Evolutionary conservation across 768 basidiomycete species (phyloP), one percentile per base, ranked within the genome.

Genomic region (Pulveroboletus sp.): DNA sequence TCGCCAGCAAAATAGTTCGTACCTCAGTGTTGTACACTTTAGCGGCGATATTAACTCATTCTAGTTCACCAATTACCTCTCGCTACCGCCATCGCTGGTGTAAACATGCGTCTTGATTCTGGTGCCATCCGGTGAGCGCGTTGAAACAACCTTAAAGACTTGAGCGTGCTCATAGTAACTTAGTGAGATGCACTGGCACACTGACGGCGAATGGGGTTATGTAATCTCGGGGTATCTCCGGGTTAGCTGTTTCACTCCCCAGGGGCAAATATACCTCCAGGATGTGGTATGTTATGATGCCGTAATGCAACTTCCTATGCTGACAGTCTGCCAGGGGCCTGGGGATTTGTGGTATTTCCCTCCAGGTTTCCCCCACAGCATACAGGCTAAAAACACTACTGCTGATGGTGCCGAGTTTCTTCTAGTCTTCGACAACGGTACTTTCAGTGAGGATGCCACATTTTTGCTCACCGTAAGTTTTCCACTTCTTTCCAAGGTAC

Each of bases 321-420:
- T 69, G 24, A 62, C 24, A 2, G 10, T 10, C 2, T 17, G 24
- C 21, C 4, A 59, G 60, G 71, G 53, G 2, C 64, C 66, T 27
- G 71, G 72, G 17, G 81, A 83, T 57, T 41, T 83, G 0, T 83
- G 82, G 81, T 83, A 74, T 51, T 81, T 82, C 64, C 79, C 80
- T 2, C 61, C 80, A 3, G 81, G 80, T 9, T 71, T 67, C 39
- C 80, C 82, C 0, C 82, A 83, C 56, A 68, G 78, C 38, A 60
- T 81, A 14, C 79, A 81, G 59, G 79, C 79, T 7, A 79, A 73
- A 51, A 73, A 74, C 30, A 73, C 71, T 2, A 68, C 68, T 8
- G 61, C 68, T 42, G 72, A 72, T 8, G 79, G 79, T 31, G 69
- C 76, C 2, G 79, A 82, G 56, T 81, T 81, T 57, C 69, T 83